Evolutionary conservation across 139 green algal species (phyloP).

Genomic region (Chlamydomonas eustigma): DNA sequence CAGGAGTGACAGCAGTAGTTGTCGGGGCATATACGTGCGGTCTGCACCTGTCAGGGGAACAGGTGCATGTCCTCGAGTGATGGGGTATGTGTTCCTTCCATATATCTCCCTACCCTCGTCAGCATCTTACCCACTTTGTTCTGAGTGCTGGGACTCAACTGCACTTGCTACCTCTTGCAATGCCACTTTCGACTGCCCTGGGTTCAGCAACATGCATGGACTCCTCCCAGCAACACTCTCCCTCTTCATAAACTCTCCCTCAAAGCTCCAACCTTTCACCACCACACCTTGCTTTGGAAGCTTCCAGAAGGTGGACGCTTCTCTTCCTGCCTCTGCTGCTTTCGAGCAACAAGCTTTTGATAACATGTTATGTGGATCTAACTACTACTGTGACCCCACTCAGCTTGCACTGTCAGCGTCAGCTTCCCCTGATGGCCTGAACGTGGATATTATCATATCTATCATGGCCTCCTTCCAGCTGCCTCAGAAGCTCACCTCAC

Average conservation of each 20-base stretch:
- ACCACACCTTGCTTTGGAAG: conserved; percentile 25
- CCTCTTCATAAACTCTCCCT: no score
- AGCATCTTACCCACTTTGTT: background rate
- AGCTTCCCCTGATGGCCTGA: background rate
- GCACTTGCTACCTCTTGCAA: conserved; percentile 7
- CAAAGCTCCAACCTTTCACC: no score
- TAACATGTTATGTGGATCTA: conserved; percentile 29
- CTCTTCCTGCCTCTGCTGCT: no score
- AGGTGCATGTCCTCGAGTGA: conserved; percentile 17
- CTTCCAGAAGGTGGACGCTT: conserved; percentile 9
- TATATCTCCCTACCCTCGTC: background rate
- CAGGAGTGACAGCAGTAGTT: background rate
- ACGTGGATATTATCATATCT: background rate
- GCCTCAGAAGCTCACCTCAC: background rate
- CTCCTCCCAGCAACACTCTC: background rate
- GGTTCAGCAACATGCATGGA: conserved; percentile 34
- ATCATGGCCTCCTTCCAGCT: background rate
- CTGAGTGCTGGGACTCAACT: conserved; percentile 12
- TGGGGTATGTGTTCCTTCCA: conserved; percentile 29
- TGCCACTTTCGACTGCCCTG: conserved; percentile 11
- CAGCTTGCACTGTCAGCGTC: no score
- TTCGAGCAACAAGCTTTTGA: conserved; percentile 31
- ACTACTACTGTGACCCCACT: conserved; percentile 25
- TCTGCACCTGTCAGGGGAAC: background rate
- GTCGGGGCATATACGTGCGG: background rate